Percentiles rank a stretch among this genome's conserved stretches.
Evolutionary conservation across 306 rosid species (phyloP).

Genomic region (Pueraria montana): DNA sequence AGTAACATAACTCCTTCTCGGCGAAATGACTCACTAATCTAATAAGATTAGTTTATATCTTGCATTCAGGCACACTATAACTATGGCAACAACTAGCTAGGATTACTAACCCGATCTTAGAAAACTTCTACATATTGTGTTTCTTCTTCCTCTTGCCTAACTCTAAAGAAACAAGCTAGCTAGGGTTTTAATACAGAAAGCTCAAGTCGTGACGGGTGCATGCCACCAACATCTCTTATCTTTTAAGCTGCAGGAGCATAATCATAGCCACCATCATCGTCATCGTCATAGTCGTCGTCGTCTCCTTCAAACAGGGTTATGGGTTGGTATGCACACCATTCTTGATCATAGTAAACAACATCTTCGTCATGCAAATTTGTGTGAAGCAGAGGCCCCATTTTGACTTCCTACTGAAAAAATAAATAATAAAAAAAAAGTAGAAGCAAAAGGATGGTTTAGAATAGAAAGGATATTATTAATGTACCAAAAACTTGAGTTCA

Average conservation of each 20-base stretch:
- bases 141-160: not conserved
- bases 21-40: not conserved
- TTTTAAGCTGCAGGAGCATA: conserved; percentile 49
- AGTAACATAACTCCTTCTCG: not conserved
- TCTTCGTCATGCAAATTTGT: not conserved
- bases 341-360: not conserved
- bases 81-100: not conserved
- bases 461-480: not conserved
- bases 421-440: not conserved
- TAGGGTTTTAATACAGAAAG: not conserved
- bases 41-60: not conserved
- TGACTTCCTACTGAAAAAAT: not conserved
- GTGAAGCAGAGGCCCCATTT: conserved; percentile 23
- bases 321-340: conserved; percentile 11
- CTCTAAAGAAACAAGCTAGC: not conserved
- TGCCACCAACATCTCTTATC: not conserved
- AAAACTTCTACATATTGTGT: not conserved
- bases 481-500: not conserved
- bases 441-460: not conserved
- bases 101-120: not conserved
- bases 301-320: conserved; percentile 23
- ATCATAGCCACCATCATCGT: conserved; percentile 19
- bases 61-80: not conserved
- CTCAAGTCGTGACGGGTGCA: not conserved
- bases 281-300: conserved; percentile 40